A percentile compares a stretch with the other conserved stretches of the same genome.
These are phyloP conservation scores for Lippia alba DNA, from an alignment of 305 asterid species.

Conservation along the genomic window DNA sequence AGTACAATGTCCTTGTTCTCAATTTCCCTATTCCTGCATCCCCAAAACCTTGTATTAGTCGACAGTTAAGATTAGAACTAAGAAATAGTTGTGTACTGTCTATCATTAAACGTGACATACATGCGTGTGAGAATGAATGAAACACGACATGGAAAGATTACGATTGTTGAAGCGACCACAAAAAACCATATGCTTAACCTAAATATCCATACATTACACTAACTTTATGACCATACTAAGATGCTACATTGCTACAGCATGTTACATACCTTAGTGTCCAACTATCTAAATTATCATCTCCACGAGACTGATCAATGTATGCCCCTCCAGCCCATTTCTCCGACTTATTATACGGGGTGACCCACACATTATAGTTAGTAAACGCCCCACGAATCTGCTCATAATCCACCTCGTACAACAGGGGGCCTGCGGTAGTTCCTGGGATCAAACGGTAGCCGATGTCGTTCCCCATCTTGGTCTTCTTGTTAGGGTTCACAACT, in stretches of 20 bases:
- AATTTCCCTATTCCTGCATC: slow-evolving; percentile 48
- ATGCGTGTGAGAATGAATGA: too few relatives aligned
- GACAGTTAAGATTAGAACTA: too few relatives aligned
- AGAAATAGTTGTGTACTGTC: too few relatives aligned
- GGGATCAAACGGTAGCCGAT: slow-evolving; percentile 55
- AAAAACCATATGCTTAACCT: too few relatives aligned
- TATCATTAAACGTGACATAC: too few relatives aligned
- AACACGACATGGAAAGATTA: too few relatives aligned
- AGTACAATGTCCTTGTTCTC: slow-evolving; percentile 55
- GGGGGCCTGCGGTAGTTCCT: slow-evolving; percentile 26
- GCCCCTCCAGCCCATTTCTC: slow-evolving; percentile 51
- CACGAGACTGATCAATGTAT: slow-evolving; percentile 42
- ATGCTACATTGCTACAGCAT: not conserved
- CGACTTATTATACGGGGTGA: slow-evolving; percentile 48
- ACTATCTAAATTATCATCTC: slow-evolving; percentile 45
- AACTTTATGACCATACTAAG: not conserved
- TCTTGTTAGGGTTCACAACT: slow-evolving; percentile 54
- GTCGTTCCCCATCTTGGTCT: slow-evolving; percentile 54
- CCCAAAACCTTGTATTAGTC: too few relatives aligned
- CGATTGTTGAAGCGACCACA: too few relatives aligned
- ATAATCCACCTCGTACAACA: slow-evolving; percentile 38
- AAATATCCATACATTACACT: too few relatives aligned
- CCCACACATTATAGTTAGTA: slow-evolving; percentile 49
- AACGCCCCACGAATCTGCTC: slow-evolving; percentile 50
- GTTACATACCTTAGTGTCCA: slow-evolving; percentile 48